Base-by-base conservation (phyloP, 768 basidiomycete species). In the Amanita muscaria region DNA sequence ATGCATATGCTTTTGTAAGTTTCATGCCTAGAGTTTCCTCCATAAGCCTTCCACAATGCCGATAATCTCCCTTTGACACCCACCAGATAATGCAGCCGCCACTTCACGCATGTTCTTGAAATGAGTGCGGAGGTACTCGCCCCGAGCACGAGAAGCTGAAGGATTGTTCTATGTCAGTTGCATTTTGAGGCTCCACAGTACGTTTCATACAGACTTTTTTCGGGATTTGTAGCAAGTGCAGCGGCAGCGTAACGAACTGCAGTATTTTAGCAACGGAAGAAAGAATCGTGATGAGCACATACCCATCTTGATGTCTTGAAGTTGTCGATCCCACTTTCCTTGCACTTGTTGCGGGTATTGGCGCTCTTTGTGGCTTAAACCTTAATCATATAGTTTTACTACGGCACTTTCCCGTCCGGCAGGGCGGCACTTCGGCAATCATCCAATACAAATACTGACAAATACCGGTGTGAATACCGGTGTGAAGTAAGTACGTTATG, bases 91-190 rank as follows among this genome's bases (percentile, higher is more conserved):
- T 54, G 88, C 91, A 53, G 94, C 94, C 41, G 88, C 93, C 46
- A 98, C 96, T 70, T 99, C 96, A 52, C 89, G 83, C 90, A 96
- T 98, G 80, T 98, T 99, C 85, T 99, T 99, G 83, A 96, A 99
- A 74, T 97, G 94, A 38, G 96, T 98, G 58, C 93, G 88, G 61
- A 96, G 80, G 77, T 97, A 92, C 73, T 94, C 91, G 58, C 92
- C 92, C 59, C 87, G 86, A 48, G 93, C 86, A 61, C 79, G 85
- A 59, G 93, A 82, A 64, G 88, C 90, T 94, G 64, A 30, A 63
- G 39, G 52, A 49, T 47, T 25, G 29, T 11, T 39, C 42, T 47
- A 24, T 29, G 52, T 63, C 51, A 62, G 51, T 50, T 14, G 16
- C 30, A 15, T 9, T 24, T 46, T 38, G 29, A 34, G 15, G 24